Base-by-base conservation (phyloP, 805 yeast species). In the Blastobotrys peoriensis region DNA sequence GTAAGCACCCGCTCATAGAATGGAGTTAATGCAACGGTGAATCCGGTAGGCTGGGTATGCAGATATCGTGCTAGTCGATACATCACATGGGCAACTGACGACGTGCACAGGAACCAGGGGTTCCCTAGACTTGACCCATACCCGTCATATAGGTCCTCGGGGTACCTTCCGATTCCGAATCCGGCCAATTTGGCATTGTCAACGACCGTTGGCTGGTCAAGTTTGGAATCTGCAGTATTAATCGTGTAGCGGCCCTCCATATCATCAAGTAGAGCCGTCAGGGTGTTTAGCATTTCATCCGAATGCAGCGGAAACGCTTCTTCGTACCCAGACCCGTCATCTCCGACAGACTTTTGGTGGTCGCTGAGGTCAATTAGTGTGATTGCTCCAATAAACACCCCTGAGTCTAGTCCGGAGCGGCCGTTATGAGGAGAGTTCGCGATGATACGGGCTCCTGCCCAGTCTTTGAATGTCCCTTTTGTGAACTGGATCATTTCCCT, bases 101-200 rank as follows among this genome's bases (percentile, higher is more conserved):
- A 56, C 1, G 70, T 67, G 30, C 66, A 59, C 46, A 89, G 74
- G 59, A 88, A 87, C 98, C 97, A 89, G 4, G 98, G 97, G 57
- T 89, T 88, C 2, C 96, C 97, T 55, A 81, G 86, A 25, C 81
- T 70, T 0, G 74, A 68, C 0, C 78, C 79, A 48, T 69, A 66
- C 0, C 96, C 96, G 61, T 89, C 82, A 62, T 89, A 89, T 6
- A 82, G 61, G 64, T 89, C 98, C 58, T 89, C 98, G 0, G 97
- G 96, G 58, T 89, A 89, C 58, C 98, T 73, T 2, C 98, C 98
- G 43, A 89, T 64, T 0, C 83, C 95, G 41, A 81, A 80, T 2
- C 83, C 84, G 2, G 63, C 55, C 33, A 39, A 21, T 15, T 41
- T 45, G 16, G 37, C 30, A 22, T 43, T 42, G 4, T 44, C 36